Evolutionary conservation across 1,139 yeast genomes (phyloP), one percentile per base, ranked within the genome.

Genomic region (Blastobotrys elegans): DNA sequence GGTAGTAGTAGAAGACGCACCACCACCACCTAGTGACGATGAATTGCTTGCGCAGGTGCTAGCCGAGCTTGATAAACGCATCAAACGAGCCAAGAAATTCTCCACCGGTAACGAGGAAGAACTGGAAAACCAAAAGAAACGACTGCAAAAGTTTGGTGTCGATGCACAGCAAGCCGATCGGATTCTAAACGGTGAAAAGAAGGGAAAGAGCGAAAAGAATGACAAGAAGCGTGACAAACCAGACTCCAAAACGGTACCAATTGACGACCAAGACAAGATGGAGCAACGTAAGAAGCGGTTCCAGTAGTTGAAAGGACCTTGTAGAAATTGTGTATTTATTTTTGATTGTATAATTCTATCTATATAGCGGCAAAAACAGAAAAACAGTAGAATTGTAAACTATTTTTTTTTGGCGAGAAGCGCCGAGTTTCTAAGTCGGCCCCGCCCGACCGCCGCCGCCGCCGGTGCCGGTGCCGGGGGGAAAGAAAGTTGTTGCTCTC

Each of bases 141-240:
- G 97, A 60, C 80, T 88, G 54, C 84, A 83, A 62, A 87, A 86
- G 70, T 89, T 88, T 61, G 97, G 97, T 21, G 79, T 88, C 48
- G 84, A 82, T 53, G 66, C 47, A n/a, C 24, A 37, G 14, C 43
- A 44, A 33, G 52, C 48, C 17, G 24, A 37, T 18, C 24, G 30
- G 33, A 44, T 49, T 29, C 43, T 49, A 7, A 30, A 35, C 18
- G 51, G 49, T n/a, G 27, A 36, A n/a, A 35, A 27, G 11, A 20
- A 26, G 5, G 7, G 16, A 14, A 7, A 8, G 13, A 13, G 6
- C 16, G 16, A 33, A 21, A 33, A 18, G 7, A 18, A 18, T 11
- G n/a, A 17, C 13, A 8, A 16, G 10, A 33, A 37, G 14, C 30
- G 40, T 10, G 27, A 5, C 27, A 24, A 24, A 24, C 35, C 20